phyloP scores from a whole-genome alignment of 768 basidiomycete genomes.

The Amanita inopinata region DNA sequence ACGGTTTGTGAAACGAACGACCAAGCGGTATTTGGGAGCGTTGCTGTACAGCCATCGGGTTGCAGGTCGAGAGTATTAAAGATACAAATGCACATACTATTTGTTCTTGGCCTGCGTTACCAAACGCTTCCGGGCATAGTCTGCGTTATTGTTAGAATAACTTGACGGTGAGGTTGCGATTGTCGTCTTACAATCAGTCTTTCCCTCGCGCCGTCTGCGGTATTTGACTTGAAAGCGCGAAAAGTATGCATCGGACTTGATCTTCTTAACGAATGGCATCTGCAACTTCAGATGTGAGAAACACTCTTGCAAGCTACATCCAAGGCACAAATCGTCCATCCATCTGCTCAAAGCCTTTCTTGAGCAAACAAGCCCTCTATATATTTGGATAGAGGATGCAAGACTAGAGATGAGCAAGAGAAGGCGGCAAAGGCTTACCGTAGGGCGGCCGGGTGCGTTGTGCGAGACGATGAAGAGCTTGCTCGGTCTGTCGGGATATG shows the following conservation, averaged over 20 bases:
- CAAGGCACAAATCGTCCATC: conserved; percentile 20
- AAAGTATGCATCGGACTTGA: conserved; percentile 97
- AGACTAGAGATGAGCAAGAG: not conserved
- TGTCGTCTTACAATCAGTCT: conserved; percentile 85
- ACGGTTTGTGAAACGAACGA: conserved; percentile 98
- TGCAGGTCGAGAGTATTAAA: not conserved
- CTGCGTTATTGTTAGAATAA: conserved; percentile 27
- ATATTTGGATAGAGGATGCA: not conserved
- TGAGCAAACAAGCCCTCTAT: not conserved
- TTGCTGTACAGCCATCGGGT: conserved; percentile 46
- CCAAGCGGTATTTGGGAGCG: conserved; percentile 95
- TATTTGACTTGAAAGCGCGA: conserved; percentile 99
- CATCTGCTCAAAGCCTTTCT: conserved; percentile 10
- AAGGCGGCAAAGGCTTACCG: conserved; percentile 24
- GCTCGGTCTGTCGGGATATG: not conserved
- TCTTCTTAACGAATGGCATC: conserved; percentile 97
- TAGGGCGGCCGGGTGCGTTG: conserved; percentile 25
- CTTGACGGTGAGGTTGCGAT: not conserved
- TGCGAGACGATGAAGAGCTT: conserved; percentile 18
- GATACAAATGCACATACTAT: conserved; percentile 46
- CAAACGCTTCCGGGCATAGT: conserved; percentile 97
- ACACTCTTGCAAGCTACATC: conserved; percentile 22
- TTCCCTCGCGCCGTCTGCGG: conserved; percentile 93
- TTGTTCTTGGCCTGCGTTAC: conserved; percentile 99
- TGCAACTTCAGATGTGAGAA: conserved; percentile 14